Conservation (phyloP, 352 stramenopile species). For the Phytophthora fragariae region DNA sequence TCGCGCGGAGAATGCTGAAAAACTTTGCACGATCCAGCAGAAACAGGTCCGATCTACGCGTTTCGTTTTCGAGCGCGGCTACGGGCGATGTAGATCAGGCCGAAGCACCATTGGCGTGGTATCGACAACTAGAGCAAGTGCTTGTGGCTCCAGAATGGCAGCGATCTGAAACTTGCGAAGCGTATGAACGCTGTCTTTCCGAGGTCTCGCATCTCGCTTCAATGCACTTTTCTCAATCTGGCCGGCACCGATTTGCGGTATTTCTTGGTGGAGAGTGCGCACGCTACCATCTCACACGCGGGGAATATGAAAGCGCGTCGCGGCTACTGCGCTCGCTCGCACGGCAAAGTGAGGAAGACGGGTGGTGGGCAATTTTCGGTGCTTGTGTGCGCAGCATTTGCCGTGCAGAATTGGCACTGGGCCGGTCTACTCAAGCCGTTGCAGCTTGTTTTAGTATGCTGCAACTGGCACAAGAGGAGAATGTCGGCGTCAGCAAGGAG, state of each 20-base stretch:
- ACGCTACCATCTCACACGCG: constrained; percentile 59
- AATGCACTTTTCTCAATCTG: constrained; percentile 76
- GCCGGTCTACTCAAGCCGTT: constrained; percentile 60
- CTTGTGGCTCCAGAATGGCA: constrained; percentile 42
- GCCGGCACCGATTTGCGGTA: constrained; percentile 77
- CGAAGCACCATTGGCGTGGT: constrained; percentile 47
- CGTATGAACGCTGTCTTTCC: constrained; percentile 66
- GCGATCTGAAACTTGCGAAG: constrained; percentile 25
- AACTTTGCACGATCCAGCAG: constrained; percentile 41
- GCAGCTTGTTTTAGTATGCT: constrained; percentile 74
- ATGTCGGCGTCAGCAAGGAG: constrained; percentile 52
- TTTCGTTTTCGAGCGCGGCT: constrained; percentile 10
- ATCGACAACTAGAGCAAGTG: constrained; percentile 54
- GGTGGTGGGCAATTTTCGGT: constrained; percentile 73
- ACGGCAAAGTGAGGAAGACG: constrained; percentile 79
- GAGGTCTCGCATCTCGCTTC: constrained; percentile 82
- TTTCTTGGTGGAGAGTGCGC: constrained; percentile 80
- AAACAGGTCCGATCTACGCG: constrained; percentile 4
- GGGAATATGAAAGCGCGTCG: constrained; percentile 72
- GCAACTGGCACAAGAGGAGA: constrained; percentile 54
- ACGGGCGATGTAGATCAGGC: not conserved
- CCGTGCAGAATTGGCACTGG: constrained; percentile 59
- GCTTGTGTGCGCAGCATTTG: constrained; percentile 67
- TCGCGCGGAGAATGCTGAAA: constrained; percentile 69
- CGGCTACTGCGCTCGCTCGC: constrained; percentile 71